phyloP scores from a whole-genome alignment of 2,329 filamentous ascomycete genomes.

The Xylariales sp. region DNA sequence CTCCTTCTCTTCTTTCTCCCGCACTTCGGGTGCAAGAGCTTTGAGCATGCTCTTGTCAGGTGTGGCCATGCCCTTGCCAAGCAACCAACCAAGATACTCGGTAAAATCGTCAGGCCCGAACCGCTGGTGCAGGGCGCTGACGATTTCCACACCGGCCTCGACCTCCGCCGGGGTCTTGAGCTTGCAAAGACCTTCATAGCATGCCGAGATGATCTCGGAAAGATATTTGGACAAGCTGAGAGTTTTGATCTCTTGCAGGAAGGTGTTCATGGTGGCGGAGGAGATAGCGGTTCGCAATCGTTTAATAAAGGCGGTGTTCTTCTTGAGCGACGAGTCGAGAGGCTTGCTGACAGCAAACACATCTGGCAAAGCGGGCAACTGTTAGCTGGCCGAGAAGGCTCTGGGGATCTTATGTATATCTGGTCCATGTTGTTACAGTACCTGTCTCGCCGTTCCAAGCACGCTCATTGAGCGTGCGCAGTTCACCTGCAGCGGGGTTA shows the following conservation, averaged over 20 bases:
- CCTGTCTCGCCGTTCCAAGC: slow-evolving; percentile 88
- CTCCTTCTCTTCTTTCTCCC: slow-evolving; percentile 95
- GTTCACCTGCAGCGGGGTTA: slow-evolving; percentile 60
- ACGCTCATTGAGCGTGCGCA: slow-evolving; percentile 81
- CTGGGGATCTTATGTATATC: neutral
- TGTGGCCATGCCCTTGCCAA: slow-evolving; percentile 85
- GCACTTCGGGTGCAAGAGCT: slow-evolving; percentile 70
- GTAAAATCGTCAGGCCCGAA: slow-evolving; percentile 91
- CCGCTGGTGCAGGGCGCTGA: slow-evolving; percentile 91
- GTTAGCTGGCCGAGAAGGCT: neutral
- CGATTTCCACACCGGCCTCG: slow-evolving; percentile 84
- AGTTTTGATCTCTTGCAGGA: slow-evolving; percentile 84
- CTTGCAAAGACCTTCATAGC: slow-evolving; percentile 89
- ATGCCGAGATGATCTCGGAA: slow-evolving; percentile 93
- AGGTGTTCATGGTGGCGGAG: slow-evolving; percentile 71
- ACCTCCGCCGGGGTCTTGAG: slow-evolving; percentile 91
- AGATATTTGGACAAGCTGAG: slow-evolving; percentile 94
- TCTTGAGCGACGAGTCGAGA: slow-evolving; percentile 93
- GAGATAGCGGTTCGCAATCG: slow-evolving; percentile 87
- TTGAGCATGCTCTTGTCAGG: slow-evolving; percentile 85
- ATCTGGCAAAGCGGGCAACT: slow-evolving; percentile 45
- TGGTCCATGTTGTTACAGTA: slow-evolving; percentile 31
- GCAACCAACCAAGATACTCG: slow-evolving; percentile 83
- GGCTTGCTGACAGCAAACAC: slow-evolving; percentile 72
- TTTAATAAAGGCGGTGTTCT: slow-evolving; percentile 98